Evolutionary conservation across 441 rosid genomes (phyloP), one percentile per base, ranked within the genome.

Genomic region (Omphalea diandra): DNA sequence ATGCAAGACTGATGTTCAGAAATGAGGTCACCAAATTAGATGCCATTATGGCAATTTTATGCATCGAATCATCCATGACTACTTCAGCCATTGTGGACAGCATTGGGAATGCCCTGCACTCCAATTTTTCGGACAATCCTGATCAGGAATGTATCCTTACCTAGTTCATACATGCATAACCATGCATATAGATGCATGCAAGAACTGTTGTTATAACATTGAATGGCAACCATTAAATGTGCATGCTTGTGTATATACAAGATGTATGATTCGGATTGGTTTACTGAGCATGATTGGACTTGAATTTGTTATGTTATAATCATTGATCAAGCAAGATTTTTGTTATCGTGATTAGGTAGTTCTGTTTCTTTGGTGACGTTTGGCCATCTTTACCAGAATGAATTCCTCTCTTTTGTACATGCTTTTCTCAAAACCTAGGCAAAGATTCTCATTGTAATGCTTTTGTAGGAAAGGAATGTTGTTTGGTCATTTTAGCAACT

Each of bases 1-100:
- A 95, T 82, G 99, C 99, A 60, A 88, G 95, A 81, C 87, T 95
- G 67, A 88, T 93, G 99, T 95, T 88, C 85, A 90, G 99, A 83
- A 86, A 89, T 46, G 92, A 95, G 81, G 99, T 95, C 22, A 93
- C 87, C 0, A 82, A 80, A 65, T 72, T 87, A 58, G 98, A 95
- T 81, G 98, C 98, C n/a, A 84, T 95, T 73, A 85, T 96, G 57
- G 96, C 97, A 79, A 84, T 94, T 76, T 75, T 94, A 74, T 94
- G 97, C 82, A 81, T 91, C 15, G 93, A 94, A 81, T 94, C 94
- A 57, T 94, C 97, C 56, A 94, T 94, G 98, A 94, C 98, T 57
- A 93, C 86, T 47, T 90, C 96, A 0, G 98, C 94, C 69, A 95
- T 95, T 2, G 93, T 95, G 70, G 99, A 95, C 78, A 86, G 87